Base-by-base conservation (phyloP, 176 grass and related monocot genomes). In the Echinochloa phyllopogon region DNA sequence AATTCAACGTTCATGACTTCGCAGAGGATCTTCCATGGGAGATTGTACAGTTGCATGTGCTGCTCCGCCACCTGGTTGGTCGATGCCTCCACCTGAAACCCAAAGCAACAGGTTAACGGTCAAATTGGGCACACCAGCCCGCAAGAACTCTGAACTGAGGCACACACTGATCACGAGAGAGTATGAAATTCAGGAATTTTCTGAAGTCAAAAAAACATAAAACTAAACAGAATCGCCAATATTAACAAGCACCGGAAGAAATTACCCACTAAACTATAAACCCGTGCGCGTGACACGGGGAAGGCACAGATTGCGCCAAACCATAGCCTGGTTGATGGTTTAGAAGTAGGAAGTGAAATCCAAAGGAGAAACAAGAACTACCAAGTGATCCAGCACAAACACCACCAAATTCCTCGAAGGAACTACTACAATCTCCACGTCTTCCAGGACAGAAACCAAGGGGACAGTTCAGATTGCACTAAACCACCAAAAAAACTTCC, bases 21-120 rank as follows among this genome's bases (percentile, higher is more conserved):
- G 56, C 95, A 98, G 6, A 27, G 82, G 78, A 98, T 93, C 87
- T 91, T 98, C 89, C 91, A 98, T 79, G 92, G 95, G 58, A 98
- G 81, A 82, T 95, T 74, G 65, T 98, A 98, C 3, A 85, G n/a
- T 6, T 92, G 92, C 87, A 86, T 92, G 76, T 89, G 91, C 72
- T 95, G 90, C 57, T 98, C 91, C 11, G 90, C 69, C 21, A 88
- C 87, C 68, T 98, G 95, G 77, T 98, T 95, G 14, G 92, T 98
- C 43, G 92, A 98, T 25, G 95, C 95, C 85, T 95, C 91, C 71
- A 98, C 95, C 95, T 97, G 80, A 85, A 86, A 81, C 65, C 50
- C 50, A 74, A 47, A 84, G 51, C 16, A 67, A 62, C 20, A 55
- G 75, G 14, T 39, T 20, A 80, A 52, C 41, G 61, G 12, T 38